A percentile compares a stretch with the other conserved stretches of the same genome.
Conservation (phyloP, 495 filamentous ascomycete species). For the Lentithecium fluviatile region DNA sequence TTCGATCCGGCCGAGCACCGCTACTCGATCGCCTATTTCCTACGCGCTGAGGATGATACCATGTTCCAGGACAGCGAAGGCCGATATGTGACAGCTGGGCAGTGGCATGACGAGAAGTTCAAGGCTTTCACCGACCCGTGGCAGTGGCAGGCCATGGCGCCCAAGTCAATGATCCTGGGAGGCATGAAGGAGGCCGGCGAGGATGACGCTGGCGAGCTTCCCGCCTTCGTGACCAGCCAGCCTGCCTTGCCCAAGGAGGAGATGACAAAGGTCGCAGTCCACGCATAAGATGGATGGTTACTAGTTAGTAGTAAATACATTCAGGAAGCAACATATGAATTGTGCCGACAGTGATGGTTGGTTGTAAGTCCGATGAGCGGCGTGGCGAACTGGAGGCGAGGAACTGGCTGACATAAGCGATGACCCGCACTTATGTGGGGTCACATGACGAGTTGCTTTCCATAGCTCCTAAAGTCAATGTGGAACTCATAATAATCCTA, state of each 20-base stretch:
- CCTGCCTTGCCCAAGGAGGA: conserved; percentile 4
- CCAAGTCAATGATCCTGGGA: conserved; percentile 25
- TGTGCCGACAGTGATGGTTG: too few species aligned
- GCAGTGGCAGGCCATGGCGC: conserved; percentile 24
- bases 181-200: conserved; percentile 29
- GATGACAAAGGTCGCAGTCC: neutral
- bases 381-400: too few species aligned
- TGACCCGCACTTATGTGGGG: too few species aligned
- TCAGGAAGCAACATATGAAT: too few species aligned
- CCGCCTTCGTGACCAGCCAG: neutral
- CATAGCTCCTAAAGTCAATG: too few species aligned
- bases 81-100: conserved; percentile 48
- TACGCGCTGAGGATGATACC: conserved; percentile 54
- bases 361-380: too few species aligned
- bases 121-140: conserved; percentile 38
- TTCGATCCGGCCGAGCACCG: conserved; percentile 51
- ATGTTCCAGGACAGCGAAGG: conserved; percentile 54
- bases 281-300: conserved; percentile 9
- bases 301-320: too few species aligned
- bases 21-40: conserved; percentile 60
- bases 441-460: too few species aligned
- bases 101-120: conserved; percentile 61
- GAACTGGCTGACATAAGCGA: too few species aligned
- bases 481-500: too few species aligned
- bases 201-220: conserved; percentile 30